Conservation (phyloP, 257 asterid species). For the Solanum sejunctum region DNA sequence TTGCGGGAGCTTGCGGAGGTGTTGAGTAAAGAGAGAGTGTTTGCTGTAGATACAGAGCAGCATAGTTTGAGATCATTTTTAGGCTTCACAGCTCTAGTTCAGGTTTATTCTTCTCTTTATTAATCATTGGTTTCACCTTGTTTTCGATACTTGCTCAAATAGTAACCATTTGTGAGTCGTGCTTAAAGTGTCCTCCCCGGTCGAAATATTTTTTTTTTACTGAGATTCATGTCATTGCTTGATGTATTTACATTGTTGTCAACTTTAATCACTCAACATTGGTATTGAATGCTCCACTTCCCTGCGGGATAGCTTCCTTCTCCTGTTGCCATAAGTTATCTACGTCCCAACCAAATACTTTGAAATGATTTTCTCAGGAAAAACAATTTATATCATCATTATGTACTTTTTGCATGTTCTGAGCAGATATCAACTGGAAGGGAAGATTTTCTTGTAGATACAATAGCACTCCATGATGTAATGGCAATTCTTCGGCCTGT, state of each 20-base stretch:
- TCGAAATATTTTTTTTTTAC: background rate
- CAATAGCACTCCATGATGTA: slow-evolving; percentile 69
- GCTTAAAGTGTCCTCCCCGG: background rate
- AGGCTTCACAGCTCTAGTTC: slow-evolving; percentile 85
- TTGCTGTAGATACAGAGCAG: slow-evolving; percentile 92
- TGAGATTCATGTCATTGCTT: background rate
- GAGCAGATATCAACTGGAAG: background rate
- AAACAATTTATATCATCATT: background rate
- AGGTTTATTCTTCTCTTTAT: slow-evolving; percentile 30
- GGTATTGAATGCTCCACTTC: background rate
- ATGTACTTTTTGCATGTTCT: background rate
- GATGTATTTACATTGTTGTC: background rate
- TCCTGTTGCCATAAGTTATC: background rate
- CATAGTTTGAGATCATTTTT: slow-evolving; percentile 78
- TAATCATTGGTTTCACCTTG: background rate
- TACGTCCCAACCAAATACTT: background rate
- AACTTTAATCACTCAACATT: background rate
- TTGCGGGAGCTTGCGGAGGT: slow-evolving; percentile 48
- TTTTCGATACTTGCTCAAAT: slow-evolving; percentile 1
- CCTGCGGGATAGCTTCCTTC: background rate
- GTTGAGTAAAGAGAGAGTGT: slow-evolving; percentile 54
- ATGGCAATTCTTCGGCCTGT: slow-evolving; percentile 75
- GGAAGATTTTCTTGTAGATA: slow-evolving; percentile 26
- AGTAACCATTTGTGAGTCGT: background rate
- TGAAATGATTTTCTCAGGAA: background rate